Conservation (phyloP, 2,329 filamentous ascomycete genomes). For the Microsporum audouinii region DNA sequence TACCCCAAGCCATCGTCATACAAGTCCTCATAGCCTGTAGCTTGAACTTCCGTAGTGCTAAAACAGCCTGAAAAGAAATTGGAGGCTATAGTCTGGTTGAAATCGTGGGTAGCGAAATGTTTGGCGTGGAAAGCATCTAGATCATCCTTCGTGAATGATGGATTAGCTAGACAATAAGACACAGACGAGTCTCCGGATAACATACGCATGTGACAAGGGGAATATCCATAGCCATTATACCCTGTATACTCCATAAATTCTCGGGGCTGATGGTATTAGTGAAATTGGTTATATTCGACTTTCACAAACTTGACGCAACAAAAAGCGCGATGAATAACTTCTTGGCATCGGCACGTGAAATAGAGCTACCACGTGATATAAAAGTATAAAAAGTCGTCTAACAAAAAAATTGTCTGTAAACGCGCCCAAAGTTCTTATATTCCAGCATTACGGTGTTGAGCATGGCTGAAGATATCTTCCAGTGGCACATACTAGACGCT, state of each 20-base stretch:
- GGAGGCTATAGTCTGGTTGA: background rate
- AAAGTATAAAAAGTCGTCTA: no score
- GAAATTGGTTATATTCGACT: no score
- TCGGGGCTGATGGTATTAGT: background rate
- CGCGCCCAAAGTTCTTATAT: no score
- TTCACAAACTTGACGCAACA: no score
- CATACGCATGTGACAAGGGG: background rate
- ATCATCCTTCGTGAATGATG: background rate
- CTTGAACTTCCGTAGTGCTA: background rate
- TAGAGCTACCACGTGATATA: no score
- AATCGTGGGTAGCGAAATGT: background rate
- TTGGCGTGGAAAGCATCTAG: background rate
- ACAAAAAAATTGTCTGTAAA: no score
- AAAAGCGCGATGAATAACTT: no score
- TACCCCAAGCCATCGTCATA: conserved; percentile 59
- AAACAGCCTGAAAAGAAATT: background rate
- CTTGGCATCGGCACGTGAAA: no score
- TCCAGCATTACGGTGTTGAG: no score
- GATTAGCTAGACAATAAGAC: background rate
- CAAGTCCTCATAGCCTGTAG: conserved; percentile 9
- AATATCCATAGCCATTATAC: background rate
- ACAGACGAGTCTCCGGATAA: background rate
- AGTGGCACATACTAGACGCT: no score
- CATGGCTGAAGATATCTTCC: no score
- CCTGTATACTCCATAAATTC: background rate